Evolutionary conservation across 2,329 filamentous ascomycete genomes (phyloP).

Genomic region (Blumeria hordei): DNA sequence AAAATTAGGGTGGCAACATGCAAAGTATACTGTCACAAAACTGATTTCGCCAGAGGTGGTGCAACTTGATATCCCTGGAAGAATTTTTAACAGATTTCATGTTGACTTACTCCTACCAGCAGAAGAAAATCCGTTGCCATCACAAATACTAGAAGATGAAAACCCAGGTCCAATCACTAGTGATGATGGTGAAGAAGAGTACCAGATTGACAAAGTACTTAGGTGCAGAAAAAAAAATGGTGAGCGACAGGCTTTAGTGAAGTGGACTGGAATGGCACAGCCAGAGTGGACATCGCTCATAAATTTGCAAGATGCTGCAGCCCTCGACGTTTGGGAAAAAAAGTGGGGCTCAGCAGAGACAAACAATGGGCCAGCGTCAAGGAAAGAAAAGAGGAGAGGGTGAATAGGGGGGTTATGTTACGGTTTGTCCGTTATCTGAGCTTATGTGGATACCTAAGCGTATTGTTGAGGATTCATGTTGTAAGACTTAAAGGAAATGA

Average conservation of each 20-base stretch:
- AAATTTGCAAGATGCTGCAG: neutral
- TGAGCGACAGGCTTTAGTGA: neutral
- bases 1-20: neutral
- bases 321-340: neutral
- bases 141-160: neutral
- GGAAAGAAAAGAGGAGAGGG: neutral
- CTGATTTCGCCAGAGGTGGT: neutral
- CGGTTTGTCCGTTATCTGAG: neutral
- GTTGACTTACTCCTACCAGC: neutral
- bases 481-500: too few species aligned
- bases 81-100: neutral
- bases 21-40: neutral
- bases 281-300: neutral
- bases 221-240: neutral
- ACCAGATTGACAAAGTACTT: neutral
- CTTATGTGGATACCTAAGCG: too few species aligned
- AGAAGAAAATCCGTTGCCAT: neutral
- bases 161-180: neutral
- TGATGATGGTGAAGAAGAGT: neutral
- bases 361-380: neutral
- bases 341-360: neutral
- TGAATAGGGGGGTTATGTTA: neutral
- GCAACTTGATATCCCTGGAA: neutral
- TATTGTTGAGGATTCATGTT: too few species aligned
- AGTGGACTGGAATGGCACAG: neutral